Conservation (phyloP, 2,329 filamentous ascomycete genomes). For the Ceratocystis papillata region DNA sequence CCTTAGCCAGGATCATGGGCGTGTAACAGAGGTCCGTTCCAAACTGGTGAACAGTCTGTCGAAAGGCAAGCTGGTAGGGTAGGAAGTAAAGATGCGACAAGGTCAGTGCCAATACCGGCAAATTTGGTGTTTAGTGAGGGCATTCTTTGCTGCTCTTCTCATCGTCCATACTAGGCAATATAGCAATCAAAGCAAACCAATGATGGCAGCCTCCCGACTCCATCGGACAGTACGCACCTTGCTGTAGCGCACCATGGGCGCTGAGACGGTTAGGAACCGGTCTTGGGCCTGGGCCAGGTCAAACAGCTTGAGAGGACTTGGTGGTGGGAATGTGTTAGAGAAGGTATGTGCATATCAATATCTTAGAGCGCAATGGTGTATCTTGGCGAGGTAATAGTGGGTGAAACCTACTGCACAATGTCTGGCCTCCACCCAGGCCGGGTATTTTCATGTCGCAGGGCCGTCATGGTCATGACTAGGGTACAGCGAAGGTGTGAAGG, state of each 20-base stretch:
- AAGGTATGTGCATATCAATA: not conserved
- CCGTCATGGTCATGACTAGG: slow-evolving; percentile 12
- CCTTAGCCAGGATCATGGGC: slow-evolving; percentile 60
- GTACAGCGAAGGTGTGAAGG: not conserved
- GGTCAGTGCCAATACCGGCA: not conserved
- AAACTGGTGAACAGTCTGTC: slow-evolving; percentile 54
- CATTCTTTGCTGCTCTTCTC: not conserved
- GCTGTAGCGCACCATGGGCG: slow-evolving; percentile 59
- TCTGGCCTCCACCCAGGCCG: slow-evolving; percentile 16
- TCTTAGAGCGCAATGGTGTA: not conserved
- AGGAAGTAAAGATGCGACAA: slow-evolving; percentile 15
- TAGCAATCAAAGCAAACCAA: not conserved
- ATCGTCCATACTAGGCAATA: not conserved
- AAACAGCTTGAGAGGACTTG: slow-evolving; percentile 50
- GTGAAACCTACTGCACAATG: slow-evolving; percentile 22
- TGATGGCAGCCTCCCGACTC: not conserved
- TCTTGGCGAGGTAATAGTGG: not conserved
- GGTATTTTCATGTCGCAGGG: not conserved
- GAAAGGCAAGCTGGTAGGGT: slow-evolving; percentile 50
- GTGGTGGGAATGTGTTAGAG: not conserved
- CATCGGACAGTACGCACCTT: slow-evolving; percentile 34
- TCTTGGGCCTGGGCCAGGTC: slow-evolving; percentile 42
- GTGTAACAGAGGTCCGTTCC: slow-evolving; percentile 59
- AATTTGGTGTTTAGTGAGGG: not conserved
- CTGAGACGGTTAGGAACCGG: slow-evolving; percentile 47